A percentile compares a stretch with the other conserved stretches of the same genome.
phyloP scores from a whole-genome alignment of 805 yeast species.

The Teunomyces cretensis region DNA sequence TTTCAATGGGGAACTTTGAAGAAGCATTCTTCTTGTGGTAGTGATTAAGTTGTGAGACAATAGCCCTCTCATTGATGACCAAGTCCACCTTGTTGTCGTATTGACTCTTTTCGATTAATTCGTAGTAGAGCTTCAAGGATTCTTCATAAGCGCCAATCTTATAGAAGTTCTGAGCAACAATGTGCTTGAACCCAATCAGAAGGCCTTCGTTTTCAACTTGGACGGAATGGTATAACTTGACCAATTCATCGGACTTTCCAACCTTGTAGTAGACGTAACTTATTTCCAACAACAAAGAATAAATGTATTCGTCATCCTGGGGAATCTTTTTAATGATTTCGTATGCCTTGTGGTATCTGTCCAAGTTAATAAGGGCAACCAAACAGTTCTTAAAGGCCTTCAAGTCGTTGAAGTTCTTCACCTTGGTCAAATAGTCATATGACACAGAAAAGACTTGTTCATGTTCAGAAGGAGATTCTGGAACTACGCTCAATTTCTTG shows the following conservation, averaged over 20 bases:
- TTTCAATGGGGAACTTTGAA: constrained; percentile 1
- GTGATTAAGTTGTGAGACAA: constrained; percentile 49
- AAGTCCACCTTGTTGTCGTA: constrained; percentile 52
- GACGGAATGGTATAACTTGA: constrained; percentile 17
- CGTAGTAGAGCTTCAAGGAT: constrained; percentile 48
- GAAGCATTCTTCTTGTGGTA: constrained; percentile 2
- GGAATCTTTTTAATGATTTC: constrained; percentile 41
- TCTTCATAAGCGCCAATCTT: constrained; percentile 42
- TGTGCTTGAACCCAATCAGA: constrained; percentile 42
- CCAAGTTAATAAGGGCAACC: constrained; percentile 60
- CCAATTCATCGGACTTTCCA: constrained; percentile 39
- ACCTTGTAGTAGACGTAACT: constrained; percentile 62
- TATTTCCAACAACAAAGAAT: constrained; percentile 44
- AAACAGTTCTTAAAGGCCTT: constrained; percentile 45
- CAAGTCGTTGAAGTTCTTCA: constrained; percentile 35
- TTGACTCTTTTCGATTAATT: constrained; percentile 33
- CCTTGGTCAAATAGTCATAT: constrained; percentile 40
- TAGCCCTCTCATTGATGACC: constrained; percentile 65
- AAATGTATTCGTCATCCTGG: constrained; percentile 22
- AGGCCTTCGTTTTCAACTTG: constrained; percentile 16
- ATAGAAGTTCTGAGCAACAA: constrained; percentile 55
- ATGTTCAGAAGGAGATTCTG: constrained; percentile 31
- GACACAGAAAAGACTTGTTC: constrained; percentile 38
- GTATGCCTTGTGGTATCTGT: constrained; percentile 51
- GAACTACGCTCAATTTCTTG: constrained; percentile 35